Evolutionary conservation across 192 early-diverging fungal species (phyloP), one percentile per base, ranked within the genome.

Genomic region (Backusella psychrophila): DNA sequence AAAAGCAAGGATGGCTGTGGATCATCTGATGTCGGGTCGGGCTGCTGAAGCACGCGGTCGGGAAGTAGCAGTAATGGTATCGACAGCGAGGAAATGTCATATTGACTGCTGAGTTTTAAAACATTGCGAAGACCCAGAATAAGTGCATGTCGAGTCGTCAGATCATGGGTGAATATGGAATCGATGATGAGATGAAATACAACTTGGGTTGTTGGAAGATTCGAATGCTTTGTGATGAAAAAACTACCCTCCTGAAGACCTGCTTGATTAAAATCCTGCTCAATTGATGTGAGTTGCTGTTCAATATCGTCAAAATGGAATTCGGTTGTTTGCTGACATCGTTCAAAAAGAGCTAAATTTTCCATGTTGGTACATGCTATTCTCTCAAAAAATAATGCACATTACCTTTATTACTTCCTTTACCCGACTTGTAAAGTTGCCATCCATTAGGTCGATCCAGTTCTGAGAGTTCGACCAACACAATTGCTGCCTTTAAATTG

Each of bases 171-270:
- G 39, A 59, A 11, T 41, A 77, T 68, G 42, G 71, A 85, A 21
- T 84, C 85, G 65, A 93, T 85, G 41, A 95, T 82, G 41, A 95
- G 77, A 70, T 94, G 93, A 73, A 94, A 95, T 26, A 93, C 89
- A 2, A 92, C 86, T 71, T 95, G 93, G 9, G 88, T 81, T 66
- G 89, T 78, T 8, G 92, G 92, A 31, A 95, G 46, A 71, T 95
- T 94, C n/a, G 92, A 93, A 78, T 95, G 94, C 31, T 85, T 75
- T n/a, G 94, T 94, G 19, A 94, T 82, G 67, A 95, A 89, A 77
- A 93, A 92, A 65, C 93, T 89, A 14, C 90, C 91, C 85, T 92
- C 89, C 71, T 85, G 77, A 17, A 90, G 29, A 19, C 53, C 33
- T 34, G 36, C 49, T 12, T 36, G 35, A 3, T 38, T 65, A 14